Conservation (phyloP, 306 rosid species). For the Malus asiatica region DNA sequence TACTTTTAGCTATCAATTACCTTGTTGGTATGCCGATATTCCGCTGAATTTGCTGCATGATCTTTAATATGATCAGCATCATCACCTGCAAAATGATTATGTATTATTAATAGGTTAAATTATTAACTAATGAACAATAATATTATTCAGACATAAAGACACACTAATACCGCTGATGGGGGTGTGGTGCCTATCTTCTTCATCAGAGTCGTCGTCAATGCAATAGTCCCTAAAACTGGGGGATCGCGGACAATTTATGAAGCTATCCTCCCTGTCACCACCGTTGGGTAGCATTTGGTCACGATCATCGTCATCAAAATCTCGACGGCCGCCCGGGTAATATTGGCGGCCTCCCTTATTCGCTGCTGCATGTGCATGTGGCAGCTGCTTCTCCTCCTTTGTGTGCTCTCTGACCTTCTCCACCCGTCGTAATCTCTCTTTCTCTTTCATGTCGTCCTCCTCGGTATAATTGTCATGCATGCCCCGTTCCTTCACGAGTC, state of each 20-base stretch:
- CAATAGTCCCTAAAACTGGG: slow-evolving; percentile 68
- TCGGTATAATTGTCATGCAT: not conserved
- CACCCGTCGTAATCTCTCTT: slow-evolving; percentile 1
- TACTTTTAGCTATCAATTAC: slow-evolving; percentile 2
- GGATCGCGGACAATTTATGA: slow-evolving; percentile 20
- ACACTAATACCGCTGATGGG: not conserved
- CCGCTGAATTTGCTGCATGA: not conserved
- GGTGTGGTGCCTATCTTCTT: not conserved
- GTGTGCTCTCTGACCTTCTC: not conserved
- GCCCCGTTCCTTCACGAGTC: not conserved
- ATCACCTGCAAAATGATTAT: not conserved
- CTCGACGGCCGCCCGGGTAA: not conserved
- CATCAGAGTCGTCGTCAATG: not conserved
- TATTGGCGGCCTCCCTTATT: not conserved
- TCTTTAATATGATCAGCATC: not conserved
- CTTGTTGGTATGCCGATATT: not conserved
- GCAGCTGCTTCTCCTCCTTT: not conserved
- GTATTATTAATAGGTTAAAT: too few relatives aligned
- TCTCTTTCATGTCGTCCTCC: not conserved
- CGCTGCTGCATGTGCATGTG: not conserved
- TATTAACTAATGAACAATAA: too few relatives aligned
- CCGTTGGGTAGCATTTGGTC: not conserved
- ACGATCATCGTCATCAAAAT: not conserved
- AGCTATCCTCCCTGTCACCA: not conserved
- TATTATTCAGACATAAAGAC: too few relatives aligned